Conservation (phyloP, 768 basidiomycete genomes). For the Lyophyllum shimeji region DNA sequence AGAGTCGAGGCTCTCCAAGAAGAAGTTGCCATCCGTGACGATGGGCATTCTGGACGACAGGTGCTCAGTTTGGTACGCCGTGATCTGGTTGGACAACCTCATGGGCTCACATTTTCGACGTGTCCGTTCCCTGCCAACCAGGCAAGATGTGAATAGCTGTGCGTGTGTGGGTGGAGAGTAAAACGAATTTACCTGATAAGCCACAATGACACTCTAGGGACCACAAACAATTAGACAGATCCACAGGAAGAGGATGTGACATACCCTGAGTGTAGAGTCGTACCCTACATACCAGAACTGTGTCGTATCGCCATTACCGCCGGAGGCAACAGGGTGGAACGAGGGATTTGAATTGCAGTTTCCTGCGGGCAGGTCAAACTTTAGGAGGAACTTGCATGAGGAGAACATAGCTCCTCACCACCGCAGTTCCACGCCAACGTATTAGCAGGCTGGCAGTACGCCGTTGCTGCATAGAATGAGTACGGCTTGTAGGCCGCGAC, state of each 20-base stretch:
- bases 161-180: no score
- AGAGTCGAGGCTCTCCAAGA: conserved; percentile 15
- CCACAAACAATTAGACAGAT: neutral
- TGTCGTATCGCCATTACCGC: conserved; percentile 41
- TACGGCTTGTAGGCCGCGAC: conserved; percentile 38
- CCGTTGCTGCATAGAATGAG: conserved; percentile 42
- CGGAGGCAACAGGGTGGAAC: conserved; percentile 49
- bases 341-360: conserved; percentile 46
- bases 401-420: conserved; percentile 16
- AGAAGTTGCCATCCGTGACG: conserved; percentile 21
- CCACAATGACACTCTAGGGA: conserved; percentile 9
- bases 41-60: conserved; percentile 8
- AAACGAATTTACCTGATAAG: conserved; percentile 13
- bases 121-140: conserved; percentile 19
- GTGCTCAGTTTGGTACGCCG: neutral
- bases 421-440: conserved; percentile 50
- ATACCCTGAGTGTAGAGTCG: conserved; percentile 29
- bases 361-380: conserved; percentile 25
- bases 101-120: conserved; percentile 21
- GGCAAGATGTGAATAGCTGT: no score
- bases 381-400: neutral
- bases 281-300: conserved; percentile 51
- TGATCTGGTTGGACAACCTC: neutral
- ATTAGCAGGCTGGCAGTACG: conserved; percentile 35
- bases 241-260: neutral